Base-by-base conservation (phyloP, 805 yeast species). In the Wickerhamomyces pijperi region DNA sequence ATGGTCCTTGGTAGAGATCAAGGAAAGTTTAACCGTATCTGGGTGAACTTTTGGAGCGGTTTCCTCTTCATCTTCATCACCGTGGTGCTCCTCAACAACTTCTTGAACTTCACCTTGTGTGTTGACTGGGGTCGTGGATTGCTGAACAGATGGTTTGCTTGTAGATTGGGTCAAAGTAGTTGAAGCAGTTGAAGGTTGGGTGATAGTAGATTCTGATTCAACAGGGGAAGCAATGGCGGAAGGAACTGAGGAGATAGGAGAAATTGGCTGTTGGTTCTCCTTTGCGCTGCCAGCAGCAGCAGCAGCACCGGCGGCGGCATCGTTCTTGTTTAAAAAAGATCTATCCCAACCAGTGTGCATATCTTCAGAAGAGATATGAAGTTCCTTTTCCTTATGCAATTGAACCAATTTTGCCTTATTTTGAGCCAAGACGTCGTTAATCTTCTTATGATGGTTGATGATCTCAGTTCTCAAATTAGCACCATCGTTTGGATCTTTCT, bases 291-390 rank as follows among this genome's bases (percentile, higher is more conserved):
- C n/a, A 23, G 32, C n/a, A 19, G 29, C 3, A 15, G 59, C 15
- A 2, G 52, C 34, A n/a, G n/a, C n/a, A n/a, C n/a, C n/a, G n/a
- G n/a, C n/a, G n/a, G n/a, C n/a, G n/a, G n/a, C n/a, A n/a, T 82
- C 82, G n/a, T 60, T 64, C 48, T 78, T 82, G 58, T 86, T 85
- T 54, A 86, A 58, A 47, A 84, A 74, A 0, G 95, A 81, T 34
- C 83, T 75, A 55, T 90, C 94, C 67, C 85, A 92, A 0, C 96
- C 97, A 13, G 92, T 86, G 49, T 77, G 92, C 32, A 87, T 71
- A 60, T 90, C 98, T 14, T 88, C 97, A 38, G 92, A 79, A 3
- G 94, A 78, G 46, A 92, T 88, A 55, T 84, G 82, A 36, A 66
- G 54, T 12, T 76, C 67, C 53, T 83, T 82, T 51, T 88, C 95